A percentile compares a stretch with the other conserved stretches of the same genome.
These are phyloP conservation scores for Fistulifera solaris DNA, from an alignment of 108 stramenopile genomes.

Conservation along the genomic window DNA sequence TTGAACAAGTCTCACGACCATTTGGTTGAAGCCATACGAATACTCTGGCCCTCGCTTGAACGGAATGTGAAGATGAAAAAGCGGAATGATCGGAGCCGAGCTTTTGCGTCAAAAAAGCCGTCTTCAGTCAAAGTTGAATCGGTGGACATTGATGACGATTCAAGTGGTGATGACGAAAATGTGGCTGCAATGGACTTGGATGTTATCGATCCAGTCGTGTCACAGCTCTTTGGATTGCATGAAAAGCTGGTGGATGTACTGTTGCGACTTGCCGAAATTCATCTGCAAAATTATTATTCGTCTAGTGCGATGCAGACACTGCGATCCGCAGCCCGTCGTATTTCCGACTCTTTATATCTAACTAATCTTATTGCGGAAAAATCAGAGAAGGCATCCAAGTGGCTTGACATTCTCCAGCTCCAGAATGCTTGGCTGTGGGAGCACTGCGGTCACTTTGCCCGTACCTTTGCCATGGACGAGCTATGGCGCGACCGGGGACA, in stretches of 20 bases:
- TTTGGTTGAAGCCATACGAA: conserved; percentile 40
- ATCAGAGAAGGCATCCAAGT: conserved; percentile 6
- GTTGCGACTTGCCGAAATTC: conserved; percentile 62
- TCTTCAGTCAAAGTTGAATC: not conserved
- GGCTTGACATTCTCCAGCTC: conserved; percentile 35
- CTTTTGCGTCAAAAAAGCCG: not conserved
- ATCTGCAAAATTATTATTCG: conserved; percentile 64
- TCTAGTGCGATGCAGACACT: conserved; percentile 74
- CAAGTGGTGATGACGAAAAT: conserved; percentile 6
- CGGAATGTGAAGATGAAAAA: not conserved
- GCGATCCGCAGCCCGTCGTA: conserved; percentile 42
- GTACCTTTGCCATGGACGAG: conserved; percentile 75
- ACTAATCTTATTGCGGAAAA: conserved; percentile 12
- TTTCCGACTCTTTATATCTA: conserved; percentile 48
- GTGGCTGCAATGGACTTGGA: not conserved
- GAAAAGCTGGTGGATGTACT: conserved; percentile 71
- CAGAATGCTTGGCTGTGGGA: conserved; percentile 80
- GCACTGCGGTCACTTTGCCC: conserved; percentile 80
- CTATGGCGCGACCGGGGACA: conserved; percentile 75
- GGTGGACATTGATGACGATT: conserved; percentile 1
- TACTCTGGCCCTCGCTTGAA: conserved; percentile 35
- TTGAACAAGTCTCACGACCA: conserved; percentile 70
- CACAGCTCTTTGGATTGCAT: conserved; percentile 70
- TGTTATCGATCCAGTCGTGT: conserved; percentile 39
- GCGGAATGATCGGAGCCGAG: not conserved